Conservation (phyloP, 1,139 yeast genomes). For the Kodamaea derodonti region DNA sequence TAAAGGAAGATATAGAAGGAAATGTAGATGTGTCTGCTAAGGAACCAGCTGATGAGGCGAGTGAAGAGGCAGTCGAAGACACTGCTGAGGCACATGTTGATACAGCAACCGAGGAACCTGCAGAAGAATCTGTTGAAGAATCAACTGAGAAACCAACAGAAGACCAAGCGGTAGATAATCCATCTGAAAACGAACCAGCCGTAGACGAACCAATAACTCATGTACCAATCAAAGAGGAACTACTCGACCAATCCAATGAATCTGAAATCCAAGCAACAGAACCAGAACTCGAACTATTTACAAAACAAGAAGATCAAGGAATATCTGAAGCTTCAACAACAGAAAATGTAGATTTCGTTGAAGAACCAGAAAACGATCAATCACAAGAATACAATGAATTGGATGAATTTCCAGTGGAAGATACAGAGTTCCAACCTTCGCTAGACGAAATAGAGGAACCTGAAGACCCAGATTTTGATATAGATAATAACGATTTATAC, state of each 20-base stretch:
- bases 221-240: not conserved
- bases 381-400: not conserved
- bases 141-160: not conserved
- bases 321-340: not conserved
- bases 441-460: constrained; percentile 1
- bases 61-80: no score
- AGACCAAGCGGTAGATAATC: not conserved
- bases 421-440: not conserved
- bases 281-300: no score
- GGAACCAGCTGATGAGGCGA: not conserved
- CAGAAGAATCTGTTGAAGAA: not conserved
- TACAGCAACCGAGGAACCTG: no score
- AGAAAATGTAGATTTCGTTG: not conserved
- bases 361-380: not conserved
- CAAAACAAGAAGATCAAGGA: no score
- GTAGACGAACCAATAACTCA: not conserved
- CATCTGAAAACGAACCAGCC: not conserved
- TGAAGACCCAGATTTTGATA: not conserved
- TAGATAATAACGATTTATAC: not conserved
- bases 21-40: no score
- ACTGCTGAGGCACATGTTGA: no score
- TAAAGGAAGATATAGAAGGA: no score
- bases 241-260: no score
- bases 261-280: no score
- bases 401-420: not conserved